Conservation (phyloP, 805 yeast genomes). For the Saccharomyces kudriavzevii region DNA sequence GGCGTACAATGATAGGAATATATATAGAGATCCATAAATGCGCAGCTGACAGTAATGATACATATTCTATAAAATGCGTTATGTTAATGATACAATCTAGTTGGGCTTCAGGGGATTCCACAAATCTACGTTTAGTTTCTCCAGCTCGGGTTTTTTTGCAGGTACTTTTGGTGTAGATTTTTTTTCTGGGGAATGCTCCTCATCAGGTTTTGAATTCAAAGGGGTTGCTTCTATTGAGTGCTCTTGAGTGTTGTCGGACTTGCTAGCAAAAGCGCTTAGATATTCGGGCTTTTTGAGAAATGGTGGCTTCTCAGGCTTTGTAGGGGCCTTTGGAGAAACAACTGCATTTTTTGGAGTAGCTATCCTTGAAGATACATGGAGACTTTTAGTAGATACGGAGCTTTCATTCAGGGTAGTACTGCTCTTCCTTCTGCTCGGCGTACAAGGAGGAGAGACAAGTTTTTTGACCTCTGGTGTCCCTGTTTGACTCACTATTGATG, state of each 20-base stretch:
- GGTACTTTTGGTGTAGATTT: conserved; percentile 26
- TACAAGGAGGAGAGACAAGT: not conserved
- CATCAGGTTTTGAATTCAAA: not conserved
- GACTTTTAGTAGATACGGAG: not conserved
- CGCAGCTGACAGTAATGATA: not conserved
- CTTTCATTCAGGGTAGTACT: not conserved
- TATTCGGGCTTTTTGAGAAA: not conserved
- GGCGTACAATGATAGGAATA: not conserved
- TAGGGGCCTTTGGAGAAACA: not conserved
- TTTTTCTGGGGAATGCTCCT: conserved; percentile 1
- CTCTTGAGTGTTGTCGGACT: not conserved
- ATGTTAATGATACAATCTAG: conserved; percentile 11
- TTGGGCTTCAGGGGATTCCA: conserved; percentile 49
- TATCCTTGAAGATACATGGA: not conserved
- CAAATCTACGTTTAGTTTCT: conserved; percentile 33
- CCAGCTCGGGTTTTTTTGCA: conserved; percentile 21
- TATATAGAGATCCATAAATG: not conserved
- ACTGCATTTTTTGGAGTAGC: not conserved
- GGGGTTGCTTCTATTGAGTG: not conserved
- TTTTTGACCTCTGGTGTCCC: not conserved
- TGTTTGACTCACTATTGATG: not conserved
- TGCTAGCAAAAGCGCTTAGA: not conserved
- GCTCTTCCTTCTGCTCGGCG: not conserved
- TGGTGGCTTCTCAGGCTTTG: not conserved
- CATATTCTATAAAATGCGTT: not conserved